Base-by-base conservation (phyloP, 495 filamentous ascomycete species). In the Neurospora tetrasperma region DNA sequence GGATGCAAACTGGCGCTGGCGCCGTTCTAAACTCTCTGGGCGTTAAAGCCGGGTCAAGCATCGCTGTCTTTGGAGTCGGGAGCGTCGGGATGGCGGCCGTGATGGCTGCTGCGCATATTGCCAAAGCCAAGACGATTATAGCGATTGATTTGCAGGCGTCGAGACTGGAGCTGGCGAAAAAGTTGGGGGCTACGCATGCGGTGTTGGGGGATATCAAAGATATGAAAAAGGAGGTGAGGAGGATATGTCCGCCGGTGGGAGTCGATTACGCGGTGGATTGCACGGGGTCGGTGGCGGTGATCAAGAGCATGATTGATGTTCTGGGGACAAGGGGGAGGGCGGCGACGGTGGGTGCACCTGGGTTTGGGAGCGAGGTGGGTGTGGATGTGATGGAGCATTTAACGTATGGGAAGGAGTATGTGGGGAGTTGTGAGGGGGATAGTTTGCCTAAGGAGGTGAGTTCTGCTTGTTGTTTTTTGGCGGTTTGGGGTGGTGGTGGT, bases 1-100 rank as follows among this genome's bases (percentile, higher is more conserved):
- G 85, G 0, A 82, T 84, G 78, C 81, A 84, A 42, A 87, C 85
- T 4, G 85, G 84, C 12, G 82, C 82, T 8, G 84, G 82, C 4
- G 79, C 84, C 0, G 79, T 85, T 18, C 69, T 86, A 14, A 85
- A 85, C 71, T 73, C 81, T 3, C 73, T 85, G 3, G 74, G 80
- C 39, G 81, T 82, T 0, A 74, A 80, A 73, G 86, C 88, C 0
- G 92, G 91, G 0, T 82, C 90, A 39, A 82, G 78, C 5, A 86
- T 94, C 0, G 86, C 93, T 0, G 87, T 96, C 4, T 90, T 93
- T 75, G 92, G 92, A 0, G 89, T 90, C 18, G 92, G 92, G 0
- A 88, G 90, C 0, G 87, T 94, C 0, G 92, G 92, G 0, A 82
- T 94, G 69, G 84, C 93, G 12, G 91, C 88, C 71, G 87, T 86